phyloP scores from a whole-genome alignment of 2,329 filamentous ascomycete genomes.

The Neonectria coccinea region DNA sequence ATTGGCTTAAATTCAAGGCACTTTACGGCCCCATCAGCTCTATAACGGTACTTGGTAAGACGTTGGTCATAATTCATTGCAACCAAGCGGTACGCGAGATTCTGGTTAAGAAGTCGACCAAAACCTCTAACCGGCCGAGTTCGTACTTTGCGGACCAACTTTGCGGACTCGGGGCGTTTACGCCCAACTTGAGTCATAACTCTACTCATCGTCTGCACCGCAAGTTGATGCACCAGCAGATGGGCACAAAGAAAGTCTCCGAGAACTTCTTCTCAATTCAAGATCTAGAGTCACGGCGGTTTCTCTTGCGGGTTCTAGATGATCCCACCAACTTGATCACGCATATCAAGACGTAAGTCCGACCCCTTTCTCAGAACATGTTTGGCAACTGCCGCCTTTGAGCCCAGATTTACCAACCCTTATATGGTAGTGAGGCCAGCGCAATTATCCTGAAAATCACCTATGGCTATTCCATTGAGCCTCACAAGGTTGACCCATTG shows the following conservation, averaged over 20 bases:
- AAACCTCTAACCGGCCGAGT: conserved; percentile 48
- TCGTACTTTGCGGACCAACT: conserved; percentile 39
- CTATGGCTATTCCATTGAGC: conserved; percentile 51
- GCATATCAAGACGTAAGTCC: conserved; percentile 46
- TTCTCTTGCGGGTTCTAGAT: conserved; percentile 41
- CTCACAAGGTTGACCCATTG: conserved; percentile 45
- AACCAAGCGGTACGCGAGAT: conserved; percentile 51
- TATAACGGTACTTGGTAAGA: conserved; percentile 54
- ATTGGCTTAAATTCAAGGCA: conserved; percentile 57
- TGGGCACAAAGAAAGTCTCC: conserved; percentile 41
- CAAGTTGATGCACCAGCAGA: conserved; percentile 47
- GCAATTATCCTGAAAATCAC: conserved; percentile 46
- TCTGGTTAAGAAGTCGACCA: conserved; percentile 50
- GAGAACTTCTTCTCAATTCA: conserved; percentile 40
- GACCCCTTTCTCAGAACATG: neutral
- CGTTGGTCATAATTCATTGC: conserved; percentile 56
- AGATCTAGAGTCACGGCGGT: conserved; percentile 43
- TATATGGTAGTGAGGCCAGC: conserved; percentile 41
- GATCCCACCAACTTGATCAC: conserved; percentile 36
- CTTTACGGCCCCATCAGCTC: conserved; percentile 54
- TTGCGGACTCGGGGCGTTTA: conserved; percentile 39
- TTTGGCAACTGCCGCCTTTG: neutral
- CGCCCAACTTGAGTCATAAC: conserved; percentile 35
- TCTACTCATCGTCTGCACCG: conserved; percentile 38
- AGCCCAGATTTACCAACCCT: neutral